A percentile compares a stretch with the other conserved stretches of the same genome.
These are phyloP conservation scores for Gryganskiella cystojenkinii DNA, from an alignment of 192 early-diverging fungal genomes.

Conservation along the genomic window DNA sequence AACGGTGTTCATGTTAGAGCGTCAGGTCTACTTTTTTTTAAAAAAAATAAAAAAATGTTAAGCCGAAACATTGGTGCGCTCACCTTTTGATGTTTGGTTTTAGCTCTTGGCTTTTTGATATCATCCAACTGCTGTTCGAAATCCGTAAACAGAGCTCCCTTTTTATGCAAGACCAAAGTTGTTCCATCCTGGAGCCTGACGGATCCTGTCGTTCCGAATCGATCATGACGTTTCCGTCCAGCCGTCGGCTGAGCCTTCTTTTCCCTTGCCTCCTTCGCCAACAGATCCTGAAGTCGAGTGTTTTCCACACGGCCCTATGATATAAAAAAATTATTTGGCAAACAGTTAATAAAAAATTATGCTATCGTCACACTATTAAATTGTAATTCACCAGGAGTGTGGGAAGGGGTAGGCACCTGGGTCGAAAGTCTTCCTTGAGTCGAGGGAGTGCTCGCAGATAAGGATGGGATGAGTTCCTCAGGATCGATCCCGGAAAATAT, in stretches of 20 bases:
- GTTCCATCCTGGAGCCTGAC: slow-evolving; percentile 53
- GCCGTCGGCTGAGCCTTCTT: background rate
- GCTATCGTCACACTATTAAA: no score
- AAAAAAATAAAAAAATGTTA: background rate
- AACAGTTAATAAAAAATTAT: background rate
- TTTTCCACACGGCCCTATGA: slow-evolving; percentile 23
- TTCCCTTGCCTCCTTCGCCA: slow-evolving; percentile 31
- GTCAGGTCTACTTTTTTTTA: background rate
- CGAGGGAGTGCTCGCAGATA: slow-evolving; percentile 13
- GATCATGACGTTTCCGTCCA: no score
- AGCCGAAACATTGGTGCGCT: background rate
- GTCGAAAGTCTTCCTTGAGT: no score
- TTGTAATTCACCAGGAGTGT: no score
- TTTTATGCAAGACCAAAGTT: slow-evolving; percentile 52
- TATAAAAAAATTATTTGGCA: background rate
- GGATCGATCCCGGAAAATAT: slow-evolving; percentile 66
- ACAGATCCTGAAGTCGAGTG: slow-evolving; percentile 30
- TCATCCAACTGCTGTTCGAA: slow-evolving; percentile 45
- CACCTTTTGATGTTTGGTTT: slow-evolving; percentile 50
- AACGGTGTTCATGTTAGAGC: background rate
- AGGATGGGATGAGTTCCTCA: slow-evolving; percentile 44
- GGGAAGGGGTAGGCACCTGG: no score
- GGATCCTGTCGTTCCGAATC: no score
- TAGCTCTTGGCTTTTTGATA: slow-evolving; percentile 45
- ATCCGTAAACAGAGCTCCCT: slow-evolving; percentile 50